Base-by-base conservation (phyloP, 2,329 filamentous ascomycete species). In the Mollisia scopiformis region DNA sequence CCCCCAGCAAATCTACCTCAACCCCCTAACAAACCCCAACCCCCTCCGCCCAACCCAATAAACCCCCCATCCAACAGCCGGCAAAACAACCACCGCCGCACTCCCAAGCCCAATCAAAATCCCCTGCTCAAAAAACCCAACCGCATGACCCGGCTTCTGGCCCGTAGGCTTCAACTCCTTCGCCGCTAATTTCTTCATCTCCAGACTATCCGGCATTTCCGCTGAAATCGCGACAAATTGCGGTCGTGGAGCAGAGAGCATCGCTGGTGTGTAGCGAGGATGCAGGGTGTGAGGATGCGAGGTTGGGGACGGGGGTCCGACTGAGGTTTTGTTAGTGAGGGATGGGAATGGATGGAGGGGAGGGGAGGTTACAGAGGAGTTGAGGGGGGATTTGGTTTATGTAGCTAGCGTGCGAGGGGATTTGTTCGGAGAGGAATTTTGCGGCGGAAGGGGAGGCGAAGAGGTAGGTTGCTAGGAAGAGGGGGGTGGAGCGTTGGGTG, bases 341-440 rank as follows among this genome's bases (percentile, higher is more conserved):
- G 16, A 19, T 37, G 6, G 16, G 61, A 2, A 35, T 23, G 3
- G 6, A 46, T 6, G 8, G 43, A 23, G 43, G 16, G 19, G 43
- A 6, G 43, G 43, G n/a, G 31, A 8, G 51, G 43, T 27, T 50
- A 70, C 79, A 67, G 3, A 88, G 78, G 2, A 88, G 74, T 33
- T 82, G 77, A 2, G 75, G 63, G 0, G 86, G 85, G 6, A 88
- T 78, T 55, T 86, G 81, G 69, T 88, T 88, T 58, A 84, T 74
- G 68, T 82, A 83, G 0, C 81, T 80, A 0, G 80, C 69, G 13
- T 80, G 74, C 2, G 83, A 76, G 8, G 76, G 68, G 35, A 88
- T 73, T 70, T 84, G 86, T 64, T 88, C 83, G 7, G 78, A 76
- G 4, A 88, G 75, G 63, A 88, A 89, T 69, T 88, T 88, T 16